A percentile compares a stretch with the other conserved stretches of the same genome.
Conservation (phyloP, 2,329 filamentous ascomycete species). For the Camptophora hylomeconis region DNA sequence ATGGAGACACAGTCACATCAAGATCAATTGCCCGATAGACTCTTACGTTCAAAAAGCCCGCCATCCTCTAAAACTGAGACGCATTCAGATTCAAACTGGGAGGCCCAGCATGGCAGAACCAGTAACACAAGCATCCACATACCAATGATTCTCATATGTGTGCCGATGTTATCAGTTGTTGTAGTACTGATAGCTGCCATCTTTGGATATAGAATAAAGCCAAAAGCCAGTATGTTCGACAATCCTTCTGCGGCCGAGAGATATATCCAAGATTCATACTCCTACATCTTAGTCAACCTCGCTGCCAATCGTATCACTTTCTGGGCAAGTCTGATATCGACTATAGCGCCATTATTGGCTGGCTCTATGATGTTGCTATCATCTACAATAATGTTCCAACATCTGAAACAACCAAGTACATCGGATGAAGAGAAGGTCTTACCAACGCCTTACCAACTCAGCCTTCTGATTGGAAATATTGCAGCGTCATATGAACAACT, state of each 20-base stretch:
- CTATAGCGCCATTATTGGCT: slow-evolving; percentile 14
- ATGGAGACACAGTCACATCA: no score
- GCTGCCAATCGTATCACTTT: slow-evolving; percentile 16
- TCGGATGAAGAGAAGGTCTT: slow-evolving; percentile 9
- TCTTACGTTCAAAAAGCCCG: no score
- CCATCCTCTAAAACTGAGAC: no score
- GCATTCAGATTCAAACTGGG: no score
- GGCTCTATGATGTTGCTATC: slow-evolving; percentile 14
- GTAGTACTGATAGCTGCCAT: slow-evolving; percentile 12
- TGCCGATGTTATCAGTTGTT: slow-evolving; percentile 13
- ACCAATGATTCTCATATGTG: slow-evolving; percentile 10
- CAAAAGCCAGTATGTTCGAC: slow-evolving; percentile 7
- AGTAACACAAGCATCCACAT: background rate
- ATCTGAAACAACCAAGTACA: slow-evolving; percentile 7
- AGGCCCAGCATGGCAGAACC: slow-evolving; percentile 1
- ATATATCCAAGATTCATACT: slow-evolving; percentile 6
- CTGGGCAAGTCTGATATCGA: slow-evolving; percentile 14
- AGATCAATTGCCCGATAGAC: no score
- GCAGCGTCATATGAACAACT: slow-evolving; percentile 14
- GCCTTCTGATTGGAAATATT: slow-evolving; percentile 13
- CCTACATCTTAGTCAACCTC: slow-evolving; percentile 15
- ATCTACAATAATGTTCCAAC: slow-evolving; percentile 6
- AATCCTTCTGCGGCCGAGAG: slow-evolving; percentile 7
- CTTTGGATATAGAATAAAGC: slow-evolving; percentile 12
- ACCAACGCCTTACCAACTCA: slow-evolving; percentile 16